Evolutionary conservation across 208 protist genomes (phyloP).

Genomic region (Kentomonas sorsogonicus): DNA sequence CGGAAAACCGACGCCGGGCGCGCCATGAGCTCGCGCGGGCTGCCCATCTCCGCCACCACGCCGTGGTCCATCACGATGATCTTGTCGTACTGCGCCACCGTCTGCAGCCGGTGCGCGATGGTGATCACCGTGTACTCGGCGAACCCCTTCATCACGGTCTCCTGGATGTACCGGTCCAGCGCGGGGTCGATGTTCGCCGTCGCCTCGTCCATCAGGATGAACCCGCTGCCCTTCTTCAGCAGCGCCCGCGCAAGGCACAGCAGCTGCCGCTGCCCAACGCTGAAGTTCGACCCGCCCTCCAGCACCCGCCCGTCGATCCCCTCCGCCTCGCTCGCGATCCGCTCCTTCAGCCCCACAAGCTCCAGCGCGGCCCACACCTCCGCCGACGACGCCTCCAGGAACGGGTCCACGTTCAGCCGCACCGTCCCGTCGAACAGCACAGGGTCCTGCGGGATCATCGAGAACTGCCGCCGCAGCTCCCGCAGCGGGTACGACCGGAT

Average conservation of each 20-base stretch:
- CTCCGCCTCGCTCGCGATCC: slow-evolving; percentile 6
- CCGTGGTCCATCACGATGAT: slow-evolving; percentile 78
- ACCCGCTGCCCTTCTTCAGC: slow-evolving; percentile 32
- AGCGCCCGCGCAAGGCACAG: slow-evolving; percentile 52
- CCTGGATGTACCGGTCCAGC: slow-evolving; percentile 56
- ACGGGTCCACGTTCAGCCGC: slow-evolving; percentile 8
- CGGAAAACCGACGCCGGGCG: not conserved
- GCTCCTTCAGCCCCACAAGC: too few species aligned
- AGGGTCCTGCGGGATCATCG: too few species aligned
- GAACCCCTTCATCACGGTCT: slow-evolving; percentile 52
- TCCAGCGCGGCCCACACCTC: too few species aligned
- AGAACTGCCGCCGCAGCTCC: too few species aligned
- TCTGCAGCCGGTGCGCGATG: slow-evolving; percentile 78
- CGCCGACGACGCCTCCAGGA: slow-evolving; percentile 11
- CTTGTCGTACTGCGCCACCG: slow-evolving; percentile 65
- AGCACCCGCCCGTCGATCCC: slow-evolving; percentile 13
- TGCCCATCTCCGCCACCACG: slow-evolving; percentile 44
- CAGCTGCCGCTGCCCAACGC: slow-evolving; percentile 57
- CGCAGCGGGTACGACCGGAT: too few species aligned
- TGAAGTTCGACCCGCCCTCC: slow-evolving; percentile 55
- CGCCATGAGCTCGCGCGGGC: slow-evolving; percentile 38
- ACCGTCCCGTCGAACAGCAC: too few species aligned
- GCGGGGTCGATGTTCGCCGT: slow-evolving; percentile 70
- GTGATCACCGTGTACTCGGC: slow-evolving; percentile 70
- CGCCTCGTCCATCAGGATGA: slow-evolving; percentile 84